phyloP scores from a whole-genome alignment of 306 rosid species.

The Cucurbita ficifolia region DNA sequence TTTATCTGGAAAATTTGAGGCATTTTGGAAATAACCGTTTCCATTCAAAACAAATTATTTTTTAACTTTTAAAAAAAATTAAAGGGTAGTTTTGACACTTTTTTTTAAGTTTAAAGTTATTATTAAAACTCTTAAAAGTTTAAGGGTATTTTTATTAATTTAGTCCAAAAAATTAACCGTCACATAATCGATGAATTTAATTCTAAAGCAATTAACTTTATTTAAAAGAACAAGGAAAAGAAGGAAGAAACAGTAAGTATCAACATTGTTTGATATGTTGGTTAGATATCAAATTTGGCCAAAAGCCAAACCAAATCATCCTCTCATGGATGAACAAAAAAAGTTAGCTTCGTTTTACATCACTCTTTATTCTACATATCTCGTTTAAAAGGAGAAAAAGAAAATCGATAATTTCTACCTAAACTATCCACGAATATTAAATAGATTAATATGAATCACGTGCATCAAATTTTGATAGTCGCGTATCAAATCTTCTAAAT shows the following conservation, averaged over 20 bases:
- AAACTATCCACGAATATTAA: neutral
- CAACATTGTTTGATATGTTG: neutral
- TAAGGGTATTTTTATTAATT: no score
- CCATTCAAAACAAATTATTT: no score
- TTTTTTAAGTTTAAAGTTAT: no score
- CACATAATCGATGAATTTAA: neutral
- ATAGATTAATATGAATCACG: neutral
- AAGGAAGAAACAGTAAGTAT: neutral
- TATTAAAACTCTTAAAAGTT: no score
- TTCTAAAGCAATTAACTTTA: neutral
- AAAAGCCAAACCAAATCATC: neutral
- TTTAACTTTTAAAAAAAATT: no score
- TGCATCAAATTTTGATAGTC: neutral
- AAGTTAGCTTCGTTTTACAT: neutral
- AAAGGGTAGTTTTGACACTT: no score
- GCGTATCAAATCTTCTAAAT: neutral
- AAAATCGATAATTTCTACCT: neutral
- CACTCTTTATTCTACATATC: neutral
- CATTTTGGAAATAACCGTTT: no score
- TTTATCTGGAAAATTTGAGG: no score
- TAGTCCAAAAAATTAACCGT: no score
- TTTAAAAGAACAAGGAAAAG: neutral
- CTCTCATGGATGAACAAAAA: neutral
- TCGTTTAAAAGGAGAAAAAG: neutral
- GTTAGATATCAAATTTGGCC: neutral